phyloP scores from a whole-genome alignment of 2,329 filamentous ascomycete genomes.

The Coniochaeta sp. region DNA sequence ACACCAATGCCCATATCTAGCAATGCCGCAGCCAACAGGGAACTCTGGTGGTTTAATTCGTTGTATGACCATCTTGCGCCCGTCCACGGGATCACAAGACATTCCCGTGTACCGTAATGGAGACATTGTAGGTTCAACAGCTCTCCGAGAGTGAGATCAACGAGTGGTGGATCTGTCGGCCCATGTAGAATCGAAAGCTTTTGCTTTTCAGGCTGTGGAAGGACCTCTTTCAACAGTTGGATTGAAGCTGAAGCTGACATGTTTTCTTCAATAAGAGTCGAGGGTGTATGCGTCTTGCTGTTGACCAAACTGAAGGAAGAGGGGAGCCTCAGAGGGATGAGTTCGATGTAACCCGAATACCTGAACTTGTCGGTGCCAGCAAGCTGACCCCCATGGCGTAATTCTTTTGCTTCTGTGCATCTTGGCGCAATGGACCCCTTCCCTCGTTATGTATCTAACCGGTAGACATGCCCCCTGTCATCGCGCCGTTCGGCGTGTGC shows the following conservation, averaged over 20 bases:
- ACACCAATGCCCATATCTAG: slow-evolving; percentile 58
- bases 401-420: background rate
- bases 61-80: slow-evolving; percentile 67
- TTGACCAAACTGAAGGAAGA: background rate
- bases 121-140: slow-evolving; percentile 64
- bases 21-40: slow-evolving; percentile 56
- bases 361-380: background rate
- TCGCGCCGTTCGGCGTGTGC: background rate
- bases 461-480: background rate
- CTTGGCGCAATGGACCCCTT: background rate
- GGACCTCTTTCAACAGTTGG: background rate
- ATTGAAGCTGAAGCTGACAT: background rate
- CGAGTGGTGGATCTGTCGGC: slow-evolving; percentile 58
- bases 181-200: slow-evolving; percentile 58
- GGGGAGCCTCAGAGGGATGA: background rate
- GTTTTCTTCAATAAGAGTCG: background rate
- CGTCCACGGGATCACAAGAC: slow-evolving; percentile 69
- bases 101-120: slow-evolving; percentile 58
- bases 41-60: slow-evolving; percentile 55
- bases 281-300: background rate
- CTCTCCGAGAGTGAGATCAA: slow-evolving; percentile 66
- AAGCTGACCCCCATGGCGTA: background rate
- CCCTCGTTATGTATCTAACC: background rate
- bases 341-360: background rate
- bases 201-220: slow-evolving; percentile 11